These are phyloP conservation scores for Lentinula aciculospora DNA, from an alignment of 768 basidiomycete genomes.

Conservation along the genomic window DNA sequence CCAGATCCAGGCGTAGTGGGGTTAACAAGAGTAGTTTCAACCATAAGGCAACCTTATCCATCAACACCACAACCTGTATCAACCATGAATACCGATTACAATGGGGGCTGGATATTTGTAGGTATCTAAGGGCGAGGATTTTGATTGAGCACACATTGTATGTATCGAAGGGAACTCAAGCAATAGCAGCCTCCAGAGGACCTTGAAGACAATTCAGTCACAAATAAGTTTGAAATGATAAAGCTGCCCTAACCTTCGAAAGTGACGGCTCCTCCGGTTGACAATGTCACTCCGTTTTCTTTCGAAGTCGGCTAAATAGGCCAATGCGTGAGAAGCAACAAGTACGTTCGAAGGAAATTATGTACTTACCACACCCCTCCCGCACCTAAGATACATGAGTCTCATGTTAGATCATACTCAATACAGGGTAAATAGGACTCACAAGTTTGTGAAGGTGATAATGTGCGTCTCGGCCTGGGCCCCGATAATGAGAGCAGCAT, in stretches of 20 bases:
- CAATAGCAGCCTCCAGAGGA: constrained; percentile 23
- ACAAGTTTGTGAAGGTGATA: neutral
- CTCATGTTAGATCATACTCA: neutral
- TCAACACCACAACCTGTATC: constrained; percentile 26
- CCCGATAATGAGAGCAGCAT: neutral
- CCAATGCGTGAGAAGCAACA: no score
- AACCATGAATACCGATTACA: neutral
- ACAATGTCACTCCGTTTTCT: constrained; percentile 18
- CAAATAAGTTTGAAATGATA: neutral
- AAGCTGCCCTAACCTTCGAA: constrained; percentile 11
- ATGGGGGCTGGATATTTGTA: neutral
- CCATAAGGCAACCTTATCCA: constrained; percentile 28
- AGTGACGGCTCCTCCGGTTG: constrained; percentile 22
- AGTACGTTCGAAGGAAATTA: no score
- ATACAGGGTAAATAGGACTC: neutral
- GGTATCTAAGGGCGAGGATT: neutral
- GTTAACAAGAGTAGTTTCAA: constrained; percentile 28
- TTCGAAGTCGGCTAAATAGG: constrained; percentile 5
- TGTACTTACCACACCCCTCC: neutral
- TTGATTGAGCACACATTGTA: neutral
- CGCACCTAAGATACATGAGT: neutral
- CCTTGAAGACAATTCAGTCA: constrained; percentile 4
- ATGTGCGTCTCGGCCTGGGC: constrained; percentile 2
- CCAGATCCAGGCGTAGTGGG: constrained; percentile 25
- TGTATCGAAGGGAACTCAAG: constrained; percentile 15